Conservation (phyloP, 441 rosid genomes). For the Capsella rubella region DNA sequence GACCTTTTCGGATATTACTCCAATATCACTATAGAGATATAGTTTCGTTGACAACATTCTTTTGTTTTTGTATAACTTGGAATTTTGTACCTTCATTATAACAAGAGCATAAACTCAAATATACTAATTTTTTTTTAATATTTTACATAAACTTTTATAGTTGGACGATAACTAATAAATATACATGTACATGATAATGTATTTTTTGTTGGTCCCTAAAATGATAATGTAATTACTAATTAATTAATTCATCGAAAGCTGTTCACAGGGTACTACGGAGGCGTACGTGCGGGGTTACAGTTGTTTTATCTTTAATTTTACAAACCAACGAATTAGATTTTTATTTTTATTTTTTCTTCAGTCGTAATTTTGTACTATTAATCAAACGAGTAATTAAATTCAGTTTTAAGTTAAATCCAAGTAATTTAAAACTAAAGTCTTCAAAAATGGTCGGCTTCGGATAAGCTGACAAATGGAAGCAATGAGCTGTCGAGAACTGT, state of each 20-base stretch:
- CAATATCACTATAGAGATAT: neutral
- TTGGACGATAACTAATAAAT: neutral
- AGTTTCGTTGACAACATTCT: neutral
- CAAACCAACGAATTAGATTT: slow-evolving; percentile 9
- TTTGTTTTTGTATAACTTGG: neutral
- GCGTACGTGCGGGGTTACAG: slow-evolving; percentile 44
- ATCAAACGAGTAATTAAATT: neutral
- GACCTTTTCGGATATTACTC: neutral
- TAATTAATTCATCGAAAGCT: slow-evolving; percentile 30
- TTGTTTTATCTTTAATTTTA: slow-evolving; percentile 8
- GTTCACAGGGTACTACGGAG: slow-evolving; percentile 47
- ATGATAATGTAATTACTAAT: slow-evolving; percentile 19
- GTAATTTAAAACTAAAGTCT: slow-evolving; percentile 21
- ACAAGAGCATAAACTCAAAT: neutral
- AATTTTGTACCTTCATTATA: neutral
- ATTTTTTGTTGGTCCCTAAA: neutral
- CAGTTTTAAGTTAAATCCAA: slow-evolving; percentile 7
- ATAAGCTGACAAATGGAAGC: slow-evolving; percentile 44
- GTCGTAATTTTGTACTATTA: neutral
- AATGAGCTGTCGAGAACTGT: slow-evolving; percentile 43
- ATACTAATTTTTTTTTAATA: neutral
- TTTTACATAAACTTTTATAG: neutral
- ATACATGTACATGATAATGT: slow-evolving; percentile 1
- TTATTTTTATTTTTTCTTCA: neutral
- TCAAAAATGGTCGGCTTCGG: slow-evolving; percentile 38